phyloP scores from a whole-genome alignment of 2,329 filamentous ascomycete genomes.

The Teratosphaeriaceae sp. region DNA sequence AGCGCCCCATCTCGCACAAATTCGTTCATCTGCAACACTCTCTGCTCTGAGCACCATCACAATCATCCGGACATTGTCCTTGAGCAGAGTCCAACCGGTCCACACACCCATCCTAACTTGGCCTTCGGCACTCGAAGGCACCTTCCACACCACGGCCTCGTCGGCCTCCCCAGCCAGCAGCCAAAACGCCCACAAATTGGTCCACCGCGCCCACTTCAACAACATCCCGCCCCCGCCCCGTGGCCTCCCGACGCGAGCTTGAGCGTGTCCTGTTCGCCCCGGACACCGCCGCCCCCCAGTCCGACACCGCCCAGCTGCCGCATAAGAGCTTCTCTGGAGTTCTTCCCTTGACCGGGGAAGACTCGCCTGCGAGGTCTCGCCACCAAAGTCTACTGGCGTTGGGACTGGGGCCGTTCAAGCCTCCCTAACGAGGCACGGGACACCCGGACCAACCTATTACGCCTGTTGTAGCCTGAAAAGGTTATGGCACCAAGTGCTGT shows the following conservation, averaged over 20 bases:
- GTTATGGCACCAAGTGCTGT: slow-evolving; percentile 68
- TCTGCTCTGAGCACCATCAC: too few relatives aligned
- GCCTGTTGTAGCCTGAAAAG: slow-evolving; percentile 34
- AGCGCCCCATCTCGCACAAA: not conserved
- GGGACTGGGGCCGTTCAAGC: slow-evolving; percentile 89
- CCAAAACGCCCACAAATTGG: slow-evolving; percentile 42
- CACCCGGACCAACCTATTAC: slow-evolving; percentile 23
- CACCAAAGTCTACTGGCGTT: slow-evolving; percentile 59
- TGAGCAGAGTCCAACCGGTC: too few relatives aligned
- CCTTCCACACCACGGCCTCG: slow-evolving; percentile 36
- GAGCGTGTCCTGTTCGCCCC: slow-evolving; percentile 38
- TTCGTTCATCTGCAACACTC: not conserved
- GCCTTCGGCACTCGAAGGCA: slow-evolving; percentile 37
- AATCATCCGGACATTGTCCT: too few relatives aligned
- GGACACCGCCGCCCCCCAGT: slow-evolving; percentile 44
- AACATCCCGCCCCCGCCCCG: slow-evolving; percentile 7
- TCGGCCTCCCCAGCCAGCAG: slow-evolving; percentile 37
- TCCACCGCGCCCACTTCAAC: slow-evolving; percentile 28
- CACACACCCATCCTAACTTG: not conserved
- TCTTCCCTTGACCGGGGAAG: slow-evolving; percentile 99
- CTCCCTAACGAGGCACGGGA: slow-evolving; percentile 94
- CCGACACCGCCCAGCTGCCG: slow-evolving; percentile 83
- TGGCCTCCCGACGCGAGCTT: slow-evolving; percentile 31
- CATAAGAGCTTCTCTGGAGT: slow-evolving; percentile 97
- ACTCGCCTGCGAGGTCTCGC: slow-evolving; percentile 98